Base-by-base conservation (phyloP, 441 rosid species). In the Adansonia rubrostipa region DNA sequence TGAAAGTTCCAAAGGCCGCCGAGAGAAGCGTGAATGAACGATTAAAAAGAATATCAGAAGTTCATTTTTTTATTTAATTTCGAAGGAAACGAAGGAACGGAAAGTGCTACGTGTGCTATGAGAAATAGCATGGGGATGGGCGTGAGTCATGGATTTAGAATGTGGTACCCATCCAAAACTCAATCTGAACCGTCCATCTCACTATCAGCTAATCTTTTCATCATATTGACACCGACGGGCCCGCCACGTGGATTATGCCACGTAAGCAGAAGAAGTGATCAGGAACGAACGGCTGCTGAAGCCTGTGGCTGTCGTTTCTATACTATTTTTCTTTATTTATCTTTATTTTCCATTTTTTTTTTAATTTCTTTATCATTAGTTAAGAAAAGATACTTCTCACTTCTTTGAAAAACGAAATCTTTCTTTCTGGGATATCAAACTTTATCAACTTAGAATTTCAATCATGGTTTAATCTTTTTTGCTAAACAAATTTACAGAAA, bases 51-150 rank as follows among this genome's bases (percentile, higher is more conserved):
- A 70, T 22, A 48, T 19, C 5, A 24, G 24, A 57, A 57, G 11
- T 28, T 61, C 0, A 10, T 33, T 53, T 50, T 2, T 50, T 10
- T 48, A 13, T 15, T 36, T 2, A 14, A 24, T 50, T 50, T 70
- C 40, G 44, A 50, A 24, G 14, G 56, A 48, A 22, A 24, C 24
- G 1, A 24, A 50, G 4, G 19, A 15, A 54, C 0, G 0, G 14
- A 1, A 24, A 51, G 17, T 22, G 73, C 45, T 60, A 84, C 87
- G 82, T 83, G 87, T 83, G 78, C 36, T 47, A 74, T 78, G 45
- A 13, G 67, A 74, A 42, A 17, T 63, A 70, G 82, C 85, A 86
- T 73, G 85, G 84, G 72, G 82, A 51, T 56, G n/a, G 80, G 77
- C 5, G 47, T 5, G 1, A 11, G 22, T 13, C 10, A 54, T 54